Evolutionary conservation across 192 early-diverging fungal genomes (phyloP), one percentile per base, ranked within the genome.

Genomic region (Geranomyces variabilis): DNA sequence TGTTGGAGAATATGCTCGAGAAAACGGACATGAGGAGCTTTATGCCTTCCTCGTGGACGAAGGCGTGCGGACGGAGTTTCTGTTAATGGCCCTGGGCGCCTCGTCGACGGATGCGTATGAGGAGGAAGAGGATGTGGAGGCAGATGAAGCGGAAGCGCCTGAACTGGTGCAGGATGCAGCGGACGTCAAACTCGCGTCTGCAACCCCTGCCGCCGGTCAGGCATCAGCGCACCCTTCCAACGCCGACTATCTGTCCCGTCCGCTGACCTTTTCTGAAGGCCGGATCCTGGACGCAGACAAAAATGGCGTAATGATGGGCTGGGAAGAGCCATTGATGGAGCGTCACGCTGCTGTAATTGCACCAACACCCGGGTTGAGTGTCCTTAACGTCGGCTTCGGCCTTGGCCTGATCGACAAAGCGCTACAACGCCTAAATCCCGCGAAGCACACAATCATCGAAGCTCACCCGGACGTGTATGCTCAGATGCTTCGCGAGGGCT

Each of bases 271-370:
- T 71, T 84, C 86, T 7, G 88, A 90, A 36, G 93, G 92, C 24
- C 86, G 84, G 46, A 76, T 98, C 19, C 70, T 97, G 66, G 96
- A 98, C 71, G 87, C 81, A 6, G 90, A 95, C 58, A 86, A 87
- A 34, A 93, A 99, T 79, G 95, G 88, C 51, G 95, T 99, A 1
- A 97, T 97, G 95, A 99, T 99, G 96, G 93, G 90, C 51, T 99
- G 96, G 96, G 96, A 99, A 74, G 78, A 84, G 5, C 94, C 94
- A 24, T 73, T 99, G 61, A 99, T 99, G 96, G 83, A 87, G 29
- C 85, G 86, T 12, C 94, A 96, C 71, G 93, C 93, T 19, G 81
- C 90, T 70, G 87, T 91, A 6, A 91, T 96, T 75, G 71, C 77
- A 2, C 72, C 77, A 10, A 45, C 19, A 26, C 71, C 70, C 1